Evolutionary conservation across 2,329 filamentous ascomycete genomes (phyloP).

Genomic region (Huntiella abstrusa): DNA sequence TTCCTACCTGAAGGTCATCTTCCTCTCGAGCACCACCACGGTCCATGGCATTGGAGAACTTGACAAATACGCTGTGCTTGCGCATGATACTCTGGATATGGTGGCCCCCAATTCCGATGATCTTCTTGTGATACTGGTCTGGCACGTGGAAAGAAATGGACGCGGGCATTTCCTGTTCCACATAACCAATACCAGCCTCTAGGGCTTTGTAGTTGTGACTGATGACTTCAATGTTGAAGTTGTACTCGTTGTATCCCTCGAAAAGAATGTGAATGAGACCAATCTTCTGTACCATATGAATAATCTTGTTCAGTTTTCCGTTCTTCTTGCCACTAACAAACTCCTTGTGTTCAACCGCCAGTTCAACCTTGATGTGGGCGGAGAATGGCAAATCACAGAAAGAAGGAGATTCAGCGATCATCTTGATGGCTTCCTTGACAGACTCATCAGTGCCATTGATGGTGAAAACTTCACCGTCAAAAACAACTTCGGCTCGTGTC

Average conservation of each 20-base stretch:
- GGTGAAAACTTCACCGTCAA: conserved; percentile 84
- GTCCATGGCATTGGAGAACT: conserved; percentile 98
- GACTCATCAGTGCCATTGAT: conserved; percentile 92
- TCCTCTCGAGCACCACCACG: conserved; percentile 84
- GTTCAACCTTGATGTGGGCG: conserved; percentile 93
- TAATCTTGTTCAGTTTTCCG: conserved; percentile 98
- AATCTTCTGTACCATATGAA: conserved; percentile 65
- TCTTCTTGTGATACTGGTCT: conserved; percentile 97
- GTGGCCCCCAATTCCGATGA: conserved; percentile 94
- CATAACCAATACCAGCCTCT: conserved; percentile 76
- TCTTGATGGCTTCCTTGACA: conserved; percentile 84
- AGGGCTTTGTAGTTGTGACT: conserved; percentile 83
- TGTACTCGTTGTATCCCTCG: conserved; percentile 98
- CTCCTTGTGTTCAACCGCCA: conserved; percentile 98
- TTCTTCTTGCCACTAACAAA: conserved; percentile 99
- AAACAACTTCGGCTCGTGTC: conserved; percentile 84
- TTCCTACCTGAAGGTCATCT: conserved; percentile 96
- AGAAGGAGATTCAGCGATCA: conserved; percentile 82
- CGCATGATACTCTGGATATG: conserved; percentile 99
- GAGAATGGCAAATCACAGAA: conserved; percentile 75
- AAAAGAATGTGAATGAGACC: conserved; percentile 97
- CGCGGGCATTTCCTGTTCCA: conserved; percentile 97
- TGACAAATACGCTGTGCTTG: conserved; percentile 98
- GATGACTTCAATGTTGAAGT: conserved; percentile 98
- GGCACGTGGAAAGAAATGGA: conserved; percentile 98